Conservation (phyloP, 2,329 filamentous ascomycete genomes). For the Aureobasidium sp. region DNA sequence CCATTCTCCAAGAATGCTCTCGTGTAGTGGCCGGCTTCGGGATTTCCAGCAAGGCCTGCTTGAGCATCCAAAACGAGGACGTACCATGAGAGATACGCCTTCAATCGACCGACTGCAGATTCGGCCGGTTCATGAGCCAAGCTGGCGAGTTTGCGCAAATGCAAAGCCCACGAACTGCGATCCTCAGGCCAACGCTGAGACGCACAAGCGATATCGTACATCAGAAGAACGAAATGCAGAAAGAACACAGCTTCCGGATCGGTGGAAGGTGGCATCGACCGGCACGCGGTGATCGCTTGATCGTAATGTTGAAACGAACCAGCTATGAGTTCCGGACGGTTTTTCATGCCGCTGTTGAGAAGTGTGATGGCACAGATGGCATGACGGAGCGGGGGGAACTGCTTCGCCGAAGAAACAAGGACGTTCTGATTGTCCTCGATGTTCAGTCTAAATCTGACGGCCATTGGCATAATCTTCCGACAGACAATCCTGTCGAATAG, state of each 20-base stretch:
- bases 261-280: slow-evolving; percentile 26
- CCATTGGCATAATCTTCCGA: slow-evolving; percentile 13
- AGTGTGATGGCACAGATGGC: slow-evolving; percentile 7
- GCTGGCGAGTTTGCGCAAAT: slow-evolving; percentile 2
- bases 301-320: slow-evolving; percentile 9
- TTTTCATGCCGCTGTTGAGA: not conserved
- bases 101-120: not conserved
- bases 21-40: slow-evolving; percentile 10
- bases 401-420: slow-evolving; percentile 1
- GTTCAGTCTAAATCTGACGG: slow-evolving; percentile 11
- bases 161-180: not conserved
- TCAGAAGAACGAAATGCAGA: slow-evolving; percentile 1
- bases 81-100: slow-evolving; percentile 42
- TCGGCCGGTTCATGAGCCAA: not conserved
- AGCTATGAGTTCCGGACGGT: slow-evolving; percentile 13
- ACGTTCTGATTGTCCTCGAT: slow-evolving; percentile 11
- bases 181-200: slow-evolving; percentile 4
- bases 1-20: slow-evolving; percentile 10
- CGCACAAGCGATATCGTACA: slow-evolving; percentile 10
- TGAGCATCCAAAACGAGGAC: slow-evolving; percentile 42
- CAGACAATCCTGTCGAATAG: slow-evolving; percentile 11
- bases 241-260: not conserved
- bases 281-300: slow-evolving; percentile 12
- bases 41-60: slow-evolving; percentile 9
- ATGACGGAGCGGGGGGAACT: slow-evolving; percentile 4